Percentiles rank a stretch among this genome's conserved stretches.
These are phyloP conservation scores for Linnemannia exigua DNA, from an alignment of 192 early-diverging fungal species.

Conservation along the genomic window DNA sequence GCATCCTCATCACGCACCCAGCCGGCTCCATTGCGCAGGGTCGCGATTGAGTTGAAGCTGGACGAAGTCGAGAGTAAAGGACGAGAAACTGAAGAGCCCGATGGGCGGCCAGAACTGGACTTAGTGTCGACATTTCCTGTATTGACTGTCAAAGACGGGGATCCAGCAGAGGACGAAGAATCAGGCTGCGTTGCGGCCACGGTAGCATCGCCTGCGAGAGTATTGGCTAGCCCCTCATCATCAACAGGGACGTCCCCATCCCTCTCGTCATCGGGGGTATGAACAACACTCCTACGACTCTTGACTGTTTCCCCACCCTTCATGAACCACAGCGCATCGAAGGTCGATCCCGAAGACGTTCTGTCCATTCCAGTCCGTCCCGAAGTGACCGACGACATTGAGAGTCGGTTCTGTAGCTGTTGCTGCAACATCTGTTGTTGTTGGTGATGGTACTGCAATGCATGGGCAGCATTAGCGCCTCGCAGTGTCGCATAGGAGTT, in stretches of 20 bases:
- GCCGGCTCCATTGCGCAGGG: constrained; percentile 29
- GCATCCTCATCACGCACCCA: constrained; percentile 58
- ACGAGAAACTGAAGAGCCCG: not conserved
- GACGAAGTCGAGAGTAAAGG: constrained; percentile 6
- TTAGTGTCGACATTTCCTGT: not conserved
- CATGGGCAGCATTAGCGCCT: constrained; percentile 36
- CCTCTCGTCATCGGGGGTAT: not conserved
- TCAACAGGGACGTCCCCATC: not conserved
- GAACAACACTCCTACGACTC: not conserved
- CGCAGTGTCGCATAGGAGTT: constrained; percentile 47
- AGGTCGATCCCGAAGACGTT: constrained; percentile 30
- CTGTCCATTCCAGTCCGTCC: constrained; percentile 13
- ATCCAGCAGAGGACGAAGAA: not conserved
- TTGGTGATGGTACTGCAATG: constrained; percentile 44
- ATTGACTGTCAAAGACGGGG: not conserved
- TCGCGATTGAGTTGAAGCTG: constrained; percentile 8
- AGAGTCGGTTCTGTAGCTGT: constrained; percentile 36
- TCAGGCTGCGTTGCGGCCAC: not conserved
- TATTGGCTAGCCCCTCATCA: not conserved
- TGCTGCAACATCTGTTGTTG: constrained; percentile 46
- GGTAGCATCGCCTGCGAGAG: not conserved
- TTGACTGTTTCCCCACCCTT: constrained; percentile 17
- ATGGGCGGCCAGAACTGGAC: not conserved
- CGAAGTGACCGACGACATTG: constrained; percentile 13
- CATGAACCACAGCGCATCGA: constrained; percentile 49